Conservation (phyloP, 805 yeast genomes). For the Candida montana region DNA sequence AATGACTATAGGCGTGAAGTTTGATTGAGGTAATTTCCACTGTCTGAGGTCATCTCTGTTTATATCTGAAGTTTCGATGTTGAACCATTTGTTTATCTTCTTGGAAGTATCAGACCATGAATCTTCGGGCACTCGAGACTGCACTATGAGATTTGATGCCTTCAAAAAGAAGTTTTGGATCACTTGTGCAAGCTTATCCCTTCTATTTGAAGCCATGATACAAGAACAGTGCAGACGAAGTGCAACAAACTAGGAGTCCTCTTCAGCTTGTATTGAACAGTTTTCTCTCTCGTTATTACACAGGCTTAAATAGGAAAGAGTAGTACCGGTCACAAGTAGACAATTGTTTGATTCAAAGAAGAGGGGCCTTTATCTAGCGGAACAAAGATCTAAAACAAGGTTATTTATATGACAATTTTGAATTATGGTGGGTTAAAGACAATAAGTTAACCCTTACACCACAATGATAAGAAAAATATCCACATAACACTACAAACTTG, state of each 20-base stretch:
- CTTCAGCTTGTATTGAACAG: no score
- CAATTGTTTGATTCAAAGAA: no score
- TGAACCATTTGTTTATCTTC: slow-evolving; percentile 58
- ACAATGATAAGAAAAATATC: neutral
- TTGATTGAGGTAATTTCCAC: slow-evolving; percentile 45
- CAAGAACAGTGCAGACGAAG: neutral
- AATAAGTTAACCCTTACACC: slow-evolving; percentile 44
- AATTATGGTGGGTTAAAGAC: slow-evolving; percentile 21
- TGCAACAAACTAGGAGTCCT: neutral
- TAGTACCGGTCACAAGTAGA: no score
- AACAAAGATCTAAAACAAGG: neutral
- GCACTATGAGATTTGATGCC: slow-evolving; percentile 51
- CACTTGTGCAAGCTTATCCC: slow-evolving; percentile 24
- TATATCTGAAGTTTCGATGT: slow-evolving; percentile 39
- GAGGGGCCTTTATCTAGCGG: no score
- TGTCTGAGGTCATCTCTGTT: slow-evolving; percentile 51
- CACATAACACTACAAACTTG: no score
- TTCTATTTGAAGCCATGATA: slow-evolving; percentile 10
- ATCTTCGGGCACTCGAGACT: slow-evolving; percentile 30
- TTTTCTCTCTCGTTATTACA: no score
- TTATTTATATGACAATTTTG: no score
- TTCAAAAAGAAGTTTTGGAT: slow-evolving; percentile 55
- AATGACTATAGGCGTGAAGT: slow-evolving; percentile 76
- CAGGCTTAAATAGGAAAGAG: no score
- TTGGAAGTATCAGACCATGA: slow-evolving; percentile 8